Conservation (phyloP, 768 basidiomycete genomes). For the Trametes sanguinea region DNA sequence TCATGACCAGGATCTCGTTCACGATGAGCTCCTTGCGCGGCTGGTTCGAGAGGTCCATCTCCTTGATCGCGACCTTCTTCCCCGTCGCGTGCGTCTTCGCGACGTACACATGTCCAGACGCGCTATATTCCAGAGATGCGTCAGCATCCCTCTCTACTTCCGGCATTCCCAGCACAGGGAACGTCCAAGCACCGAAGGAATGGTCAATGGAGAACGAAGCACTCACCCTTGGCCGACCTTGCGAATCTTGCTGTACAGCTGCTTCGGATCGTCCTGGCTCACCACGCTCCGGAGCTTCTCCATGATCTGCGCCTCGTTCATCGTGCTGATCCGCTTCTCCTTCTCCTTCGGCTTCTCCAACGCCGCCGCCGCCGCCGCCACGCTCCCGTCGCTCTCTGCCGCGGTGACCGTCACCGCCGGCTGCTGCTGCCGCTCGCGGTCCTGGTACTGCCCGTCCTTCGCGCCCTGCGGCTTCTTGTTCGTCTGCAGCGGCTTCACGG, state of each 20-base stretch:
- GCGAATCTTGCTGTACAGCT: slow-evolving; percentile 93
- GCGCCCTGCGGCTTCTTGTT: slow-evolving; percentile 53
- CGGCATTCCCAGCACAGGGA: neutral
- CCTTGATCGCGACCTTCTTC: slow-evolving; percentile 95
- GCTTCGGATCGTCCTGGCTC: slow-evolving; percentile 81
- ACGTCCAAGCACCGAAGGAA: neutral
- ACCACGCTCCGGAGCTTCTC: slow-evolving; percentile 93
- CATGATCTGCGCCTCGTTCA: slow-evolving; percentile 99
- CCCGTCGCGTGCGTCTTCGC: slow-evolving; percentile 85
- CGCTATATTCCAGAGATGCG: slow-evolving; percentile 48
- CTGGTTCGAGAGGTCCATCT: slow-evolving; percentile 95
- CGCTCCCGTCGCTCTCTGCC: slow-evolving; percentile 51
- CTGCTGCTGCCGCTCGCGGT: neutral
- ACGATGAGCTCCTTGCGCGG: slow-evolving; percentile 97
- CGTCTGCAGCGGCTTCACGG: slow-evolving; percentile 76
- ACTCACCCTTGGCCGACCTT: slow-evolving; percentile 98
- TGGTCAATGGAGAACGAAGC: neutral
- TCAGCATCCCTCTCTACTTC: neutral
- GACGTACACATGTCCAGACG: slow-evolving; percentile 97
- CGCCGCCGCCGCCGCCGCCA: slow-evolving; percentile 71
- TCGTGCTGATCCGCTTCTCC: slow-evolving; percentile 90
- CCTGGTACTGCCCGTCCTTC: slow-evolving; percentile 8
- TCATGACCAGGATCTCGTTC: slow-evolving; percentile 98
- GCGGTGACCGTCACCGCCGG: slow-evolving; percentile 53
- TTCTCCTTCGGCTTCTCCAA: slow-evolving; percentile 63